These are phyloP conservation scores for Cardamine resedifolia DNA, from an alignment of 345 rosid genomes.

Conservation along the genomic window DNA sequence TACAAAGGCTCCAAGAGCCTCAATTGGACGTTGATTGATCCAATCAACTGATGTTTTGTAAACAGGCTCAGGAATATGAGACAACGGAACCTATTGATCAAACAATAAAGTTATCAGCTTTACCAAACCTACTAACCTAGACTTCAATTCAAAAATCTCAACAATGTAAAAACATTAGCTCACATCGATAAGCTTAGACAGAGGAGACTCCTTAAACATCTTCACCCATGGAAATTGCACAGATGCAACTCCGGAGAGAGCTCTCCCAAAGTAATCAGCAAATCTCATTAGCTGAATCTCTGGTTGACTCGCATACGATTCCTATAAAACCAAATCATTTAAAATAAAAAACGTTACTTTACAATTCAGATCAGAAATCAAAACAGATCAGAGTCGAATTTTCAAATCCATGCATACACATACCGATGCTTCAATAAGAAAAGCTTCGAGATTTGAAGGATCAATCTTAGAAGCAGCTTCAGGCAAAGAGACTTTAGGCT, in stretches of 20 bases:
- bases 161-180: constrained; percentile 16
- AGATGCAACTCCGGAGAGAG: constrained; percentile 51
- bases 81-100: constrained; percentile 55
- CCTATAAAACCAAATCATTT: constrained; percentile 36
- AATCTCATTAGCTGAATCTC: constrained; percentile 69
- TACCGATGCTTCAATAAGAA: constrained; percentile 50
- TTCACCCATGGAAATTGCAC: constrained; percentile 70
- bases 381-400: constrained; percentile 5
- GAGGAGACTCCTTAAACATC: constrained; percentile 54
- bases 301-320: constrained; percentile 47
- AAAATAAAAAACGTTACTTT: not conserved
- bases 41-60: constrained; percentile 71
- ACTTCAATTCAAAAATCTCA: not conserved
- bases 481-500: constrained; percentile 63
- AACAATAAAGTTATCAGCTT: not conserved
- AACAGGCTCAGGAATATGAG: constrained; percentile 61
- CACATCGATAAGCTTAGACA: constrained; percentile 57
- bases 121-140: not conserved
- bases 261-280: constrained; percentile 69
- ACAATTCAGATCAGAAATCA: constrained; percentile 20
- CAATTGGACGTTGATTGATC: constrained; percentile 61
- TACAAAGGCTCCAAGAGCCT: constrained; percentile 59
- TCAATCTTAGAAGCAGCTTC: constrained; percentile 69
- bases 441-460: constrained; percentile 51
- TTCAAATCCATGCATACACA: constrained; percentile 10